These are phyloP conservation scores for Penicillium sp. DNA, from an alignment of 2,329 filamentous ascomycete genomes.

Conservation along the genomic window DNA sequence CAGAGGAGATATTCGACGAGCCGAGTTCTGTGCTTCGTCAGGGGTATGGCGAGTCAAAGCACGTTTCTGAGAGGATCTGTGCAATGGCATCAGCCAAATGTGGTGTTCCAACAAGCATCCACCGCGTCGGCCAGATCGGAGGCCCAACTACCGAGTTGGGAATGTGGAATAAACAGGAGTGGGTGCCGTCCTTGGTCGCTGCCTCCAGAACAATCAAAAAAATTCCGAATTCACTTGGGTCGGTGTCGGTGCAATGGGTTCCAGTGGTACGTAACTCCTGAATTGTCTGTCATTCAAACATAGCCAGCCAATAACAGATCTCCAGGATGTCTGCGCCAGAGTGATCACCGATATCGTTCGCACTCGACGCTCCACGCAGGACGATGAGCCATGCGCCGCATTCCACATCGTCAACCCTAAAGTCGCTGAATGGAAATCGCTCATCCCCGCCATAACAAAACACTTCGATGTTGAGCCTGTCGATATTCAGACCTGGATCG, in stretches of 20 bases:
- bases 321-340: constrained; percentile 17
- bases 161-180: constrained; percentile 60
- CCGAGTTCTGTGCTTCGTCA: constrained; percentile 35
- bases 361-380: constrained; percentile 16
- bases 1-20: constrained; percentile 24
- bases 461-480: constrained; percentile 16
- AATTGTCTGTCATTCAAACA: not conserved
- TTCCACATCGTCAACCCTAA: constrained; percentile 18
- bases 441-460: constrained; percentile 16
- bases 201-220: constrained; percentile 55
- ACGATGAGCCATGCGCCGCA: constrained; percentile 14
- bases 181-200: constrained; percentile 48
- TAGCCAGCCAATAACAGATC: not conserved
- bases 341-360: constrained; percentile 19
- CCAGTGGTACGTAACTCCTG: constrained; percentile 25
- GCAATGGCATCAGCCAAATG: constrained; percentile 28
- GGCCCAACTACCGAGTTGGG: constrained; percentile 45
- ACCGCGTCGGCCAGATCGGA: constrained; percentile 42
- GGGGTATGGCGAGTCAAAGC: constrained; percentile 43
- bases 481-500: constrained; percentile 17
- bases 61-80: constrained; percentile 53
- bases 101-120: constrained; percentile 28
- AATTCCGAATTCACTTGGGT: constrained; percentile 53
- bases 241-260: constrained; percentile 53
- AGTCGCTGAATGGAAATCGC: constrained; percentile 11